Percentiles rank a stretch among this genome's conserved stretches.
These are phyloP conservation scores for Phytophthora ramorum DNA, from an alignment of 352 stramenopile species.

Conservation along the genomic window DNA sequence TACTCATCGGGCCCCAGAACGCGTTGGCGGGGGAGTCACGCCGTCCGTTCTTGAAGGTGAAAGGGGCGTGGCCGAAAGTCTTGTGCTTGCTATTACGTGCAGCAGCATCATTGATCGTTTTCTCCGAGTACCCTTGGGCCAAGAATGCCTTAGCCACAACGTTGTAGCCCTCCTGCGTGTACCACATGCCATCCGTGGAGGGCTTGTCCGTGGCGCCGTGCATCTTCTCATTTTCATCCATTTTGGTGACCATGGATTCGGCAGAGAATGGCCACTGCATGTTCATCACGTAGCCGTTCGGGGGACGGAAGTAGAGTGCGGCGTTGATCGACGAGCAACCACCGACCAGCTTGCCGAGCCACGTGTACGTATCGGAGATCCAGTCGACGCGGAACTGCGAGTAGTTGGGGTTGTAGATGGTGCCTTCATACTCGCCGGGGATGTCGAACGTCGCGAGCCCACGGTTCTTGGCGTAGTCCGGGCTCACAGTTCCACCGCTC, in stretches of 20 bases:
- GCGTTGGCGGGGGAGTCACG: slow-evolving; percentile 62
- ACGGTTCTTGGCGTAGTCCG: slow-evolving; percentile 44
- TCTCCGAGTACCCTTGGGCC: slow-evolving; percentile 47
- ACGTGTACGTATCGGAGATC: slow-evolving; percentile 44
- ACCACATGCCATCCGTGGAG: slow-evolving; percentile 59
- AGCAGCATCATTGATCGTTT: slow-evolving; percentile 50
- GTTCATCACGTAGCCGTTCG: slow-evolving; percentile 56
- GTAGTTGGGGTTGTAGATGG: slow-evolving; percentile 46
- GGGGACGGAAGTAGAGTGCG: slow-evolving; percentile 77
- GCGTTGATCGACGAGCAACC: slow-evolving; percentile 83
- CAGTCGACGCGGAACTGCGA: slow-evolving; percentile 55
- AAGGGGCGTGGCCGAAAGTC: slow-evolving; percentile 60
- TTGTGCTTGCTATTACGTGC: slow-evolving; percentile 67
- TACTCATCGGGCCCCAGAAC: slow-evolving; percentile 57
- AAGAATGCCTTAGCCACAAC: slow-evolving; percentile 51
- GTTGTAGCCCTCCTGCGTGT: slow-evolving; percentile 62
- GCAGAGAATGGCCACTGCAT: slow-evolving; percentile 52
- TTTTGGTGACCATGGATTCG: slow-evolving; percentile 62
- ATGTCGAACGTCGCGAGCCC: slow-evolving; percentile 75
- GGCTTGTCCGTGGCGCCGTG: slow-evolving; percentile 57
- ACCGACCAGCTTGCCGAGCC: slow-evolving; percentile 79
- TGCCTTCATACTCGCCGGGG: slow-evolving; percentile 63
- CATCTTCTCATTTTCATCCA: slow-evolving; percentile 52
- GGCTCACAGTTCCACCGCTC: slow-evolving; percentile 50
- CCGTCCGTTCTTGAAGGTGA: slow-evolving; percentile 58